Evolutionary conservation across 106 monocot genomes (phyloP), one percentile per base, ranked within the genome.

Genomic region (Xerophyta viscosa): DNA sequence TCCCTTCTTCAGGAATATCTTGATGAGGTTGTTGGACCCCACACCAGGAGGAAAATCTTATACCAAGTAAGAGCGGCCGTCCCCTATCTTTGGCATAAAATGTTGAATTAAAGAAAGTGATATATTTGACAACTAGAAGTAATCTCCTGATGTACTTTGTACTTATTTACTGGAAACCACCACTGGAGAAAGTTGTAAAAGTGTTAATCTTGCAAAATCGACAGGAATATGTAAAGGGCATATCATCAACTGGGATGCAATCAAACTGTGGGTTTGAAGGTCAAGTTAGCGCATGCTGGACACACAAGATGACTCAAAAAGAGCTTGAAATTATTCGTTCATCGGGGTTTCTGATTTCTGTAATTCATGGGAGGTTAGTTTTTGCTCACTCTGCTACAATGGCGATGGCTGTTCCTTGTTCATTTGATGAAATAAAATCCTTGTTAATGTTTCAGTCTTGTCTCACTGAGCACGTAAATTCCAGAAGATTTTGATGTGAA

Each of bases 221-320:
- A 20, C 72, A 96, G 94, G 67, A 96, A 71, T 98, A 98, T 56
- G 96, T 89, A 27, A 82, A 75, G 55, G 85, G 63, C 55, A 98
- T 98, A 73, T 76, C 89, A 49, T 76, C 82, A 50, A 54, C 67
- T 23, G 96, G 96, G 51, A 98, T 98, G 96, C 89, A 98, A 71
- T 89, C 89, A 21, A 78, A 59, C 43, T 68, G 31, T 67, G 96
- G 96, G 23, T 98, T 98, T 61, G 85, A 89, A 61, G 96, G 96
- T 14, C 96, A 98, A 77, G 58, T 89, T 3, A 85, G 79, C 69
- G 96, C 96, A 52, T 98, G 96, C 65, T 98, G 96, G 96, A 85
- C 68, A 31, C 96, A 98, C 60, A 82, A 63, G 31, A 33, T 98
- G 66, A 74, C 85, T 46, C 20, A 69, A 54, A 86, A 89, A 60